Conservation (phyloP, 495 filamentous ascomycete species). For the Podospora didyma region DNA sequence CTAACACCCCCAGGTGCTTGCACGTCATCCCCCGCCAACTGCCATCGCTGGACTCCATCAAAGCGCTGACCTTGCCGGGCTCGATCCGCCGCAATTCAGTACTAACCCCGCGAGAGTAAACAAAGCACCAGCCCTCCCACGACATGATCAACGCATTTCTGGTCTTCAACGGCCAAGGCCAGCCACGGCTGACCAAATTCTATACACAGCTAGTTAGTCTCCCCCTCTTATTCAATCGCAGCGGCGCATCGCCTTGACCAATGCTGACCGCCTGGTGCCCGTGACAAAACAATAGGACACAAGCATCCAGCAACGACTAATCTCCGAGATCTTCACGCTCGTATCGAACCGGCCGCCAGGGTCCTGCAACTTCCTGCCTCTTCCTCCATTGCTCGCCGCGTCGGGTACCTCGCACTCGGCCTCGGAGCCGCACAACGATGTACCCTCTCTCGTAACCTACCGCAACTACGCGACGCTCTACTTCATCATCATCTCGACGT, state of each 20-base stretch:
- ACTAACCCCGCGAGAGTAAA: not conserved
- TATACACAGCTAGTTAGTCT: conserved; percentile 87
- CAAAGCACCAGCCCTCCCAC: conserved; percentile 9
- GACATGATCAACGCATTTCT: conserved; percentile 97
- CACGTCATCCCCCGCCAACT: not conserved
- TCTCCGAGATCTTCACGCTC: conserved; percentile 96
- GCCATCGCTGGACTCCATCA: not conserved
- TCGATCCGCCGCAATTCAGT: not conserved
- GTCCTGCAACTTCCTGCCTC: conserved; percentile 94
- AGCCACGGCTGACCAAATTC: conserved; percentile 96
- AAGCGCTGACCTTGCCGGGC: not conserved
- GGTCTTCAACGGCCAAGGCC: conserved; percentile 97
- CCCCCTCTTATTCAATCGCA: conserved; percentile 6
- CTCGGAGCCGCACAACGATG: conserved; percentile 69
- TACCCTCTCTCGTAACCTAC: conserved; percentile 94
- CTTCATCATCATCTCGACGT: conserved; percentile 97
- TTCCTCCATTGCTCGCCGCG: conserved; percentile 47
- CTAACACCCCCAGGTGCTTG: not conserved
- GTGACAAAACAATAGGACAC: conserved; percentile 62
- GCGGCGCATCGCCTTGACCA: not conserved
- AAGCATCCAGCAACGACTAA: conserved; percentile 89
- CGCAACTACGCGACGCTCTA: conserved; percentile 97
- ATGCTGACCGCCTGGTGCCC: not conserved
- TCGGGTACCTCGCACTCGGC: conserved; percentile 53
- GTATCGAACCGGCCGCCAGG: conserved; percentile 81